Base-by-base conservation (phyloP, 1,139 yeast genomes). In the Yamadazyma kanchanaburiensis region DNA sequence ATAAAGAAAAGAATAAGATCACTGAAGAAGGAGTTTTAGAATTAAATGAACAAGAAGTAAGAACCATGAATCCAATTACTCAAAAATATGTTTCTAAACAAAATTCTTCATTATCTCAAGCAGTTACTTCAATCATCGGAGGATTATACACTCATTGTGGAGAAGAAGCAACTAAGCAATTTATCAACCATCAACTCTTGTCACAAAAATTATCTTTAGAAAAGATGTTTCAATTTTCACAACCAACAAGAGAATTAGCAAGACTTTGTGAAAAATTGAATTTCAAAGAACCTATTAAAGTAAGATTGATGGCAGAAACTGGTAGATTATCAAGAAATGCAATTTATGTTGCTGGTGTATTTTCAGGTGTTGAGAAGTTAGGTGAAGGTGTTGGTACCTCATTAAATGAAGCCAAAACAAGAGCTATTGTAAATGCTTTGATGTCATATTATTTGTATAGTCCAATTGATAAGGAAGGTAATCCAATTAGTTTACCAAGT, bases 321-420 rank as follows among this genome's bases (percentile, higher is more conserved):
- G 99, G 99, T 55, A 76, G 98, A 58, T 66, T 70, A 48, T 78
- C 96, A 4, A 75, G 77, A 36, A 78, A 86, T 34, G 95, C 98
- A 15, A 81, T 88, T 25, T 91, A 76, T 49, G 85, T 89, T 12
- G 95, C 91, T 21, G 97, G 96, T 31, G 94, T 87, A 1, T 91
- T 88, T 57, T 71, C 82, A 34, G 97, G 96, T 21, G 69, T 70
- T 14, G 78, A 79, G 39, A 82, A 87, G 58, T 68, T 91, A 35
- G 96, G 97, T 31, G 97, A 91, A 60, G 96, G 96, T 26, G 88
- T 84, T 48, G 99, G 97, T 28, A 70, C 94, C n/a, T 84, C 95
- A 26, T 66, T 91, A 46, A 76, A 74, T 43, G 98, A 91, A 61
- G 96, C 97, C 25, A 85, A 88, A 58, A 84, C 88, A 21, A 77